These are phyloP conservation scores for Leucosporidium creatinivorum DNA, from an alignment of 768 basidiomycete genomes.

Conservation along the genomic window DNA sequence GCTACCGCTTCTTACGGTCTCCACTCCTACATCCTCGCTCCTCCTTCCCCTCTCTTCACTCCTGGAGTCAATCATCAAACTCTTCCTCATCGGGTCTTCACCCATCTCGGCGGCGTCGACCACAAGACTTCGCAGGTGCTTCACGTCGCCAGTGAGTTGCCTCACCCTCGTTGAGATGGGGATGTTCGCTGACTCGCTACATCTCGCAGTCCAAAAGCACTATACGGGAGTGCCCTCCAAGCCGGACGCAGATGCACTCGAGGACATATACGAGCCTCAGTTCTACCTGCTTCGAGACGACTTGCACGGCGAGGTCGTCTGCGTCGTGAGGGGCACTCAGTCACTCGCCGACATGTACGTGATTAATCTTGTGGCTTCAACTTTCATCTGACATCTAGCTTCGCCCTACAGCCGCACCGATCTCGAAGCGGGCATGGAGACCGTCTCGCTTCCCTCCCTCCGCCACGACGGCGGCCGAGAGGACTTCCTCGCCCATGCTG, in stretches of 20 bases:
- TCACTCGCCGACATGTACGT: constrained; percentile 27
- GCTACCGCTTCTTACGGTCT: constrained; percentile 30
- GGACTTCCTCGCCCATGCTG: constrained; percentile 16
- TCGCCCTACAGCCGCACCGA: constrained; percentile 21
- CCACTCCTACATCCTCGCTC: constrained; percentile 15
- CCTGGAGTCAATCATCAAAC: constrained; percentile 14
- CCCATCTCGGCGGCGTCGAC: constrained; percentile 26
- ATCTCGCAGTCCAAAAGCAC: neutral
- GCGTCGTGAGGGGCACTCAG: constrained; percentile 29
- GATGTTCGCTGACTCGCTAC: neutral
- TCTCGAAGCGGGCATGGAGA: constrained; percentile 20
- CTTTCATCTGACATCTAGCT: too few relatives aligned
- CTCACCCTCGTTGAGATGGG: neutral
- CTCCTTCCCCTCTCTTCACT: constrained; percentile 23
- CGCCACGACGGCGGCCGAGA: neutral
- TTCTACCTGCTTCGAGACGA: constrained; percentile 29
- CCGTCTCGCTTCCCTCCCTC: neutral
- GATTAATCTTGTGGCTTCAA: too few relatives aligned
- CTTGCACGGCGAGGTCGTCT: constrained; percentile 10
- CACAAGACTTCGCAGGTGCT: constrained; percentile 19
- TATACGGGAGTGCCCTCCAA: neutral
- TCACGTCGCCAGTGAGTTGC: constrained; percentile 14
- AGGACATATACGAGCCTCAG: constrained; percentile 18
- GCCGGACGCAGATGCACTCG: too few relatives aligned
- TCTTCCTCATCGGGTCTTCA: constrained; percentile 20